These are phyloP conservation scores for Termitomyces sp. DNA, from an alignment of 768 basidiomycete species.

Conservation along the genomic window DNA sequence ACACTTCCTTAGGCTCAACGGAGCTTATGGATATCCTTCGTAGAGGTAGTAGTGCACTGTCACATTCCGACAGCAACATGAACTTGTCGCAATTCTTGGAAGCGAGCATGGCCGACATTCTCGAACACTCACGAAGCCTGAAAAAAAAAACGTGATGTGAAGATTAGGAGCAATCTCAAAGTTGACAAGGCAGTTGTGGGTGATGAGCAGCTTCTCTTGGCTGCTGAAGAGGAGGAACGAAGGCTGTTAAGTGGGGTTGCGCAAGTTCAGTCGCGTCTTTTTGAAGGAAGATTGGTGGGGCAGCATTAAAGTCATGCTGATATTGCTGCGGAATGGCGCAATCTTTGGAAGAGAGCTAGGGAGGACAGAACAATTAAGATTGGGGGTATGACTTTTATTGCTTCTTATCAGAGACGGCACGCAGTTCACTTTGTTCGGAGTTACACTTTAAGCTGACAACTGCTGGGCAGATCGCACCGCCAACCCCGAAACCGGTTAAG, in stretches of 20 bases:
- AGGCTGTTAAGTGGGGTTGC: constrained; percentile 49
- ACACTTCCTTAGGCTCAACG: constrained; percentile 26
- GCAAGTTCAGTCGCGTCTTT: constrained; percentile 51
- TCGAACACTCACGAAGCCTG: constrained; percentile 37
- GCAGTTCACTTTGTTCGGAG: neutral
- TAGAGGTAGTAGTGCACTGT: constrained; percentile 51
- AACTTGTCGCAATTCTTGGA: constrained; percentile 38
- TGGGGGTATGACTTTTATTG: constrained; percentile 23
- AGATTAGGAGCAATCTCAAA: constrained; percentile 37
- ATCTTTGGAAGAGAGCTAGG: constrained; percentile 38
- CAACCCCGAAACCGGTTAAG: constrained; percentile 18
- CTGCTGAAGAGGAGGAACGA: constrained; percentile 51
- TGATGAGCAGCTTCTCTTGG: constrained; percentile 22
- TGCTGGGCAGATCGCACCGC: constrained; percentile 9
- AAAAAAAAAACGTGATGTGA: constrained; percentile 38
- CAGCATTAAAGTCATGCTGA: constrained; percentile 30
- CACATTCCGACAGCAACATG: constrained; percentile 28
- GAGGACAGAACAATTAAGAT: constrained; percentile 30
- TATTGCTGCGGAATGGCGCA: constrained; percentile 41
- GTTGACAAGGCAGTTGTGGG: constrained; percentile 7
- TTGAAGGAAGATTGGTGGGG: constrained; percentile 44
- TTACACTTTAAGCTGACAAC: neutral
- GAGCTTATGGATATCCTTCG: constrained; percentile 55
- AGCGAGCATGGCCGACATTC: constrained; percentile 37
- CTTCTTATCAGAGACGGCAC: constrained; percentile 15